Conservation (phyloP, 441 rosid species). For the Pelargonium australe region DNA sequence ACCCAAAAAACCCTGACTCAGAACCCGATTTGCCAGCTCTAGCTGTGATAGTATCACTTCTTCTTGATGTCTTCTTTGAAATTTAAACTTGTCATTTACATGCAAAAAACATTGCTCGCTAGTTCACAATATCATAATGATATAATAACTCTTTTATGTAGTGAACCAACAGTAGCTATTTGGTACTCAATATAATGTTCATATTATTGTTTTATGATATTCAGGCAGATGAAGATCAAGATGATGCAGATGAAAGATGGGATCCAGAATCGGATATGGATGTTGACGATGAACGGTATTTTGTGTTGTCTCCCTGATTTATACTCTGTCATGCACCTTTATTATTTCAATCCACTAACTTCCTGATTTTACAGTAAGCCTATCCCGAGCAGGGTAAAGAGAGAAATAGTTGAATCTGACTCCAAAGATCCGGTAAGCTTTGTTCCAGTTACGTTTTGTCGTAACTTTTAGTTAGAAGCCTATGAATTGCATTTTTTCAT, state of each 20-base stretch:
- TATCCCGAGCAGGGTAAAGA: conserved; percentile 63
- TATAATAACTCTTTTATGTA: background rate
- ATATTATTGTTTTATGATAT: background rate
- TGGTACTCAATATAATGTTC: background rate
- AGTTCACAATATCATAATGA: background rate
- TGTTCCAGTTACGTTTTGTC: background rate
- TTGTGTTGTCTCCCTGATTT: background rate
- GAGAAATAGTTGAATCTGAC: conserved; percentile 60
- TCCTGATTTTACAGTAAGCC: conserved; percentile 46
- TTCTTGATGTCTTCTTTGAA: background rate
- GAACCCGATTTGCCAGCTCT: no score
- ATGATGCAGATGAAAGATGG: conserved; percentile 6
- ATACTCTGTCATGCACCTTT: background rate
- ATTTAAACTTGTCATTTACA: background rate
- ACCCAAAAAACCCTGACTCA: no score
- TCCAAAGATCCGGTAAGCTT: conserved; percentile 49
- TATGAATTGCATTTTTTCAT: background rate
- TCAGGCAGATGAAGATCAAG: conserved; percentile 4
- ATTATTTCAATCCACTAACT: conserved; percentile 20
- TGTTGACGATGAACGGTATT: background rate
- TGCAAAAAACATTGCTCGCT: background rate
- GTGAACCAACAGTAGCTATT: background rate
- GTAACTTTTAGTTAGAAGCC: background rate
- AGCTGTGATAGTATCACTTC: no score
- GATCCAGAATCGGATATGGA: conserved; percentile 7